Base-by-base conservation (phyloP, 805 yeast genomes). In the Pichia exigua region DNA sequence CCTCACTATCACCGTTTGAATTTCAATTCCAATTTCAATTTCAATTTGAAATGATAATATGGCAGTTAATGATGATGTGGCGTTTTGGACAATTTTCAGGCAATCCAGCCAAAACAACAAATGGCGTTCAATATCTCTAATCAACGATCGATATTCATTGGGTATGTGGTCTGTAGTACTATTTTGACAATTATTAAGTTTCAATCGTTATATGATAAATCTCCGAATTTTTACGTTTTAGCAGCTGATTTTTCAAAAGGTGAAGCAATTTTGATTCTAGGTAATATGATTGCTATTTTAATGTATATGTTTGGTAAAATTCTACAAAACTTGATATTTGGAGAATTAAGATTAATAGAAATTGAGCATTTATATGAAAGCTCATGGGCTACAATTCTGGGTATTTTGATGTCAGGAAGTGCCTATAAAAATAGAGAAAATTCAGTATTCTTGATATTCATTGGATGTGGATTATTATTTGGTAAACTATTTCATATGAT, bases 401-500 rank as follows among this genome's bases (percentile, higher is more conserved):
- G 81, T 58, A 75, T 85, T 50, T 63, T 88, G 47, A 67, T 85
- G 61, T 75, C 82, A 15, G 65, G 79, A 18, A 75, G 82, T 1
- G 73, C 78, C 65, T 79, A 80, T 62, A 40, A 39, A 12, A 67
- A 74, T 35, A 76, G 73, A 48, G 78, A 74, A 44, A 70, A 74
- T 53, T 72, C 71, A 46, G 58, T 80, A 21, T 63, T 77, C 41
- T 67, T 79, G n/a, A 75, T 63, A 1, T 51, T 59, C 9, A 44
- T 67, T 46, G 59, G 61, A 17, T 73, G 49, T 58, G 65, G 55
- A 58, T 65, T 82, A 55, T 61, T 81, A 61, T 73, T 75, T 64
- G 65, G 80, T 62, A 85, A 83, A 61, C 81, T 85, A 2, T 81
- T 85, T 70, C 96, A 90, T 62, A 84, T 95, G 82, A 75, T 94